phyloP scores from a whole-genome alignment of 179 eudicot genomes.

The Pouteria campechiana region DNA sequence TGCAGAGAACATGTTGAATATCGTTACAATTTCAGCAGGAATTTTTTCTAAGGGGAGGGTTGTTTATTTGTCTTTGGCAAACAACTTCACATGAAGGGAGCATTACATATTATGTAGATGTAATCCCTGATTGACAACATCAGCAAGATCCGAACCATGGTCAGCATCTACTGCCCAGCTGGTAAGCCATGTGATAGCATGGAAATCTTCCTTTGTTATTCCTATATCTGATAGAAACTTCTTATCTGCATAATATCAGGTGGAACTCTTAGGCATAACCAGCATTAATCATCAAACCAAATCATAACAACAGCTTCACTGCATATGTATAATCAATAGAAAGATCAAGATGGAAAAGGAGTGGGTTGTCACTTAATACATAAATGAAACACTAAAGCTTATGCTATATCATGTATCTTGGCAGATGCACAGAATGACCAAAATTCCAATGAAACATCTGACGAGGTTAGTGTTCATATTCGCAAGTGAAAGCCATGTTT shows the following conservation, averaged over 20 bases:
- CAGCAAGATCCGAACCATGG: constrained; percentile 52
- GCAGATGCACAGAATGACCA: too few relatives aligned
- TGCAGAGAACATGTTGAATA: too few relatives aligned
- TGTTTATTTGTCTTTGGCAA: not conserved
- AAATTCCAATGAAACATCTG: too few relatives aligned
- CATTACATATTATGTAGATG: constrained; percentile 25
- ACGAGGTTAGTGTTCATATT: too few relatives aligned
- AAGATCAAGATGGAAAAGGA: too few relatives aligned
- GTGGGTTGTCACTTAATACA: too few relatives aligned
- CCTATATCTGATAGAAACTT: constrained; percentile 38
- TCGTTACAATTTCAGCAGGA: not conserved
- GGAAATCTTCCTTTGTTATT: constrained; percentile 63
- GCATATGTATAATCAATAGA: too few relatives aligned
- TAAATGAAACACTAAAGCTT: too few relatives aligned
- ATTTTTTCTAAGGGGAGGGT: not conserved
- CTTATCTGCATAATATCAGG: constrained; percentile 45
- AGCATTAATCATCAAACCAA: too few relatives aligned
- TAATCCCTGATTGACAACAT: constrained; percentile 14
- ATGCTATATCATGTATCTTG: too few relatives aligned
- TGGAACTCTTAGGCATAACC: not conserved
- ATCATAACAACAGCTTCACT: too few relatives aligned
- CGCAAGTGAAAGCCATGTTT: too few relatives aligned
- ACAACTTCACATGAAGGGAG: not conserved
- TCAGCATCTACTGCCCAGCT: constrained; percentile 99
- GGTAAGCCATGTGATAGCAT: constrained; percentile 86